A percentile compares a stretch with the other conserved stretches of the same genome.
These are phyloP conservation scores for Morella rubra DNA, from an alignment of 306 rosid species.

Conservation along the genomic window DNA sequence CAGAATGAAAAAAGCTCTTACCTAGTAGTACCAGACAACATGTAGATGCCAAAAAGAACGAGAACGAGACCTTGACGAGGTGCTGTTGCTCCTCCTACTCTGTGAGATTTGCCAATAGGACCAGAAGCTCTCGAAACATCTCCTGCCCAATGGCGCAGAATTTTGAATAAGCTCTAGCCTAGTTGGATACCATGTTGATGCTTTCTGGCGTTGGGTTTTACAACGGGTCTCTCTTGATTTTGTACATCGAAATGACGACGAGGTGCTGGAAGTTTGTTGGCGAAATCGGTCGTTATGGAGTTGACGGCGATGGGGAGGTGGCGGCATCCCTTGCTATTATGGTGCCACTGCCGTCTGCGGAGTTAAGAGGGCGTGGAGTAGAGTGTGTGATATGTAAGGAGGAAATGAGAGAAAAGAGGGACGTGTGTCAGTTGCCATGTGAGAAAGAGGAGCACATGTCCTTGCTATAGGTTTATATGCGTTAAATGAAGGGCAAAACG, in stretches of 20 bases:
- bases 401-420: constrained; percentile 70
- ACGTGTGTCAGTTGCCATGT: constrained; percentile 85
- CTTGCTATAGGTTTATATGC: constrained; percentile 57
- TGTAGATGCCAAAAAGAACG: too few species aligned
- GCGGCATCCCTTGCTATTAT: constrained; percentile 56
- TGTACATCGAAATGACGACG: constrained; percentile 53
- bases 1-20: constrained; percentile 36
- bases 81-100: constrained; percentile 65
- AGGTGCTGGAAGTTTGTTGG: constrained; percentile 65
- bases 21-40: constrained; percentile 97
- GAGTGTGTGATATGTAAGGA: constrained; percentile 87
- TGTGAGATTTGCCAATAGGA: constrained; percentile 67
- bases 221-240: constrained; percentile 39
- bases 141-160: constrained; percentile 49
- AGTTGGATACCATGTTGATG: constrained; percentile 35
- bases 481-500: too few species aligned
- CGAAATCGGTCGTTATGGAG: constrained; percentile 25
- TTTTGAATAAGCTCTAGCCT: constrained; percentile 24
- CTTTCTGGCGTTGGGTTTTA: constrained; percentile 45
- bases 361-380: constrained; percentile 36
- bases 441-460: constrained; percentile 79
- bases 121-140: constrained; percentile 51
- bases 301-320: constrained; percentile 33
- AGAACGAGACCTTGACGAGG: constrained; percentile 60
- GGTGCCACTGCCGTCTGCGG: constrained; percentile 59